Evolutionary conservation across 306 rosid species (phyloP).

Genomic region (Quercus aquifolioides): DNA sequence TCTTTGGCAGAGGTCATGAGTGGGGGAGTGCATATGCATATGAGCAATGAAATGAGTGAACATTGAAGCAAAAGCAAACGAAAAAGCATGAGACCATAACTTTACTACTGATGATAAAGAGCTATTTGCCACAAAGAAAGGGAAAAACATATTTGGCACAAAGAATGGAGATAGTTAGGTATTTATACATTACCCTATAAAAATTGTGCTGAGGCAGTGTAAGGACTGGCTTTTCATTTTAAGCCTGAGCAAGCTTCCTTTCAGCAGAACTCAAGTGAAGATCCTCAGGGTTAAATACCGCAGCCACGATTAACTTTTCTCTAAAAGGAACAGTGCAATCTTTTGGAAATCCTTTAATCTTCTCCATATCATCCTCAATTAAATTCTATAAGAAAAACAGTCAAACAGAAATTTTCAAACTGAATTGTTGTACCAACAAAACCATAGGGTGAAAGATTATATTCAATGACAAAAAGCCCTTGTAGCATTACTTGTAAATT

Average conservation of each 20-base stretch:
- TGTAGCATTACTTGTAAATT: neutral
- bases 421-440: neutral
- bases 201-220: conserved; percentile 93
- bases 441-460: neutral
- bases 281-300: conserved; percentile 80
- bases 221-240: conserved; percentile 88
- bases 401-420: neutral
- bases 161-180: too few species aligned
- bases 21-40: too few species aligned
- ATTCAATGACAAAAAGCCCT: neutral
- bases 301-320: conserved; percentile 89
- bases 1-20: too few species aligned
- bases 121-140: too few species aligned
- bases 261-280: conserved; percentile 72
- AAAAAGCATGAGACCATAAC: too few species aligned
- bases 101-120: too few species aligned
- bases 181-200: conserved; percentile 46
- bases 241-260: conserved; percentile 70
- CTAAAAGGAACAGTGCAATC: conserved; percentile 64
- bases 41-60: too few species aligned
- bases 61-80: too few species aligned
- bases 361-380: conserved; percentile 81
- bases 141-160: too few species aligned
- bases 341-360: conserved; percentile 82
- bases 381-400: conserved; percentile 52